Base-by-base conservation (phyloP, 192 early-diverging fungal genomes). In the Coemansia sp. region DNA sequence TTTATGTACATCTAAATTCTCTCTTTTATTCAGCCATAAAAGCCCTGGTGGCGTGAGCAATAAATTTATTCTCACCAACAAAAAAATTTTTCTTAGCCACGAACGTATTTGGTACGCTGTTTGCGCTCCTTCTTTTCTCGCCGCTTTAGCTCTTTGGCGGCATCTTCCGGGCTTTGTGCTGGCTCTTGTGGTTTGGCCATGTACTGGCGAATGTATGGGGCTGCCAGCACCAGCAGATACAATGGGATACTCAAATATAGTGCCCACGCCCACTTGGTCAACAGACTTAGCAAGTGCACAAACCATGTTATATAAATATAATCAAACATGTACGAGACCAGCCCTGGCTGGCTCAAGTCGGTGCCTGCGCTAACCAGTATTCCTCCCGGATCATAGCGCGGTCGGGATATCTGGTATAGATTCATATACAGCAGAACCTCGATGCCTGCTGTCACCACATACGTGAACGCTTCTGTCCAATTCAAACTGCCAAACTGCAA, bases 221-320 rank as follows among this genome's bases (percentile, higher is more conserved):
- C 59, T 30, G 72, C 52, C 50, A 42, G 42, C 23, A 53, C 18
- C 55, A 55, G 18, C 19, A 59, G 9, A 33, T 77, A 81, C 0
- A 55, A 61, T 6, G 79, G 79, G 11, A 81, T 71, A 3, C 51
- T 51, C 64, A 77, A 9, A 28, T 77, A 81, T 44, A 81, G 11
- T 16, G 38, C 20, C 79, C 73, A 81, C 7, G 71, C 65, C 62
- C 70, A 73, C 6, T 37, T 44, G 0, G 70, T 72, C 13, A 63
- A 23, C 57, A 81, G 20, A 18, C 73, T 65, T 7, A 69, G 60
- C 38, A 73, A 21, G 30, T 89, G 87, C 31, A 87, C 86, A 52
- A 86, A 82, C 89, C 89, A 91, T 15, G 87, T 85, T 30, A 93
- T 78, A 47, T 93, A 93, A 47, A 93, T 87, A 44, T 90, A 83